phyloP scores from a whole-genome alignment of 2,329 filamentous ascomycete genomes.

The Ampelomyces quisqualis region DNA sequence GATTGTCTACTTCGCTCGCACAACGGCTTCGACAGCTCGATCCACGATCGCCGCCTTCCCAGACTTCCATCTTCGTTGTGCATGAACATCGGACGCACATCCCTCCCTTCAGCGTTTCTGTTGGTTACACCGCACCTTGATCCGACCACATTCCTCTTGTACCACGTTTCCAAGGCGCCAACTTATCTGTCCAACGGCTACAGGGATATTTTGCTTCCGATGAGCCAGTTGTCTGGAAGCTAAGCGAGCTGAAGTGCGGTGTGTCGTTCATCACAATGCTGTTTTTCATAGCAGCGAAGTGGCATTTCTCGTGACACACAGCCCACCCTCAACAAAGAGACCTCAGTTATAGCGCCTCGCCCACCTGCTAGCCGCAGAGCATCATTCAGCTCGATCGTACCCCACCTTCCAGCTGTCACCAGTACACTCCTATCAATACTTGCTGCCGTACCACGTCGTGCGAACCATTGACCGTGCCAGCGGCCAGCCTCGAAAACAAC shows the following conservation, averaged over 20 bases:
- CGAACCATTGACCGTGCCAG: slow-evolving; percentile 20
- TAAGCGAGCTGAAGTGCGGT: too few species aligned
- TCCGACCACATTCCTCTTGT: slow-evolving; percentile 12
- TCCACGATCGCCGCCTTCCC: not conserved
- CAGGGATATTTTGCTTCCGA: not conserved
- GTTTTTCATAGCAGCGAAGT: too few species aligned
- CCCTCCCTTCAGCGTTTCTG: slow-evolving; percentile 6
- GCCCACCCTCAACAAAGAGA: not conserved
- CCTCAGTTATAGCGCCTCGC: not conserved
- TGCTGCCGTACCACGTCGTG: slow-evolving; percentile 26
- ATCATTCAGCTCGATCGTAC: slow-evolving; percentile 1
- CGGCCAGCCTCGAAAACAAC: slow-evolving; percentile 22
- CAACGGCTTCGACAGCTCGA: slow-evolving; percentile 1
- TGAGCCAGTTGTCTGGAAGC: too few species aligned
- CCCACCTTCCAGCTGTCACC: slow-evolving; percentile 5
- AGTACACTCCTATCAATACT: slow-evolving; percentile 6
- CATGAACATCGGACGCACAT: slow-evolving; percentile 7
- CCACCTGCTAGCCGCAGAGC: not conserved
- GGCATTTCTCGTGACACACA: slow-evolving; percentile 2
- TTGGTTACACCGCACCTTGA: slow-evolving; percentile 10
- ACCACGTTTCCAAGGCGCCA: slow-evolving; percentile 6
- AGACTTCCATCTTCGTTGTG: not conserved
- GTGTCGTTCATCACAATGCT: too few species aligned
- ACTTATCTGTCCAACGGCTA: slow-evolving; percentile 7
- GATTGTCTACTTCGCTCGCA: not conserved